Conservation (phyloP, 2,329 filamentous ascomycete species). For the Leptodontidium sp. region DNA sequence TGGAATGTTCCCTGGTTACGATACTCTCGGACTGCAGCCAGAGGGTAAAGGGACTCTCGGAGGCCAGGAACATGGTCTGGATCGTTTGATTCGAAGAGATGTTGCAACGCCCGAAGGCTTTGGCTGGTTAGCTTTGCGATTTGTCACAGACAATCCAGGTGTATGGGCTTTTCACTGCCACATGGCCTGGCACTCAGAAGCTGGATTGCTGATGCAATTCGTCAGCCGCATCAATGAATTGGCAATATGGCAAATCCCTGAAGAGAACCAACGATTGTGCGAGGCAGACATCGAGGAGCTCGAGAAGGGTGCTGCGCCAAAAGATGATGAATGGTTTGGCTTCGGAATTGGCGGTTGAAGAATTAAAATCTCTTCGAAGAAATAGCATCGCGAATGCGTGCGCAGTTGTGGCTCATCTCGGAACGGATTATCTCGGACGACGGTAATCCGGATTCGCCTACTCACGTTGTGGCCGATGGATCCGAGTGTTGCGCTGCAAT, state of each 20-base stretch:
- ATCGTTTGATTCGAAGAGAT: conserved; percentile 58
- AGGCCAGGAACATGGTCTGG: conserved; percentile 47
- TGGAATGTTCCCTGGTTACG: conserved; percentile 61
- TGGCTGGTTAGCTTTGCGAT: conserved; percentile 62
- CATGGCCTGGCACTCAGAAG: conserved; percentile 65
- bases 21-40: conserved; percentile 49
- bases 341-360: conserved; percentile 36
- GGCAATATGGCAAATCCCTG: conserved; percentile 53
- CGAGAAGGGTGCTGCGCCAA: conserved; percentile 57
- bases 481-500: too few relatives aligned
- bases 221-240: conserved; percentile 58
- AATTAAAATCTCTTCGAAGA: not conserved
- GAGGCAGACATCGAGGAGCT: conserved; percentile 52
- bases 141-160: conserved; percentile 65
- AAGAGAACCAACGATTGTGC: conserved; percentile 56
- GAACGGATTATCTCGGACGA: not conserved
- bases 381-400: not conserved
- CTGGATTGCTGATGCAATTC: conserved; percentile 68
- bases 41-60: conserved; percentile 42
- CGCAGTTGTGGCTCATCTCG: not conserved
- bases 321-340: conserved; percentile 57
- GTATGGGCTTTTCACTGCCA: conserved; percentile 68
- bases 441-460: too few relatives aligned
- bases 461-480: too few relatives aligned
- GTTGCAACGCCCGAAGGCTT: conserved; percentile 62